Base-by-base conservation (phyloP, 1,139 yeast genomes). In the Candida sanyaensis region DNA sequence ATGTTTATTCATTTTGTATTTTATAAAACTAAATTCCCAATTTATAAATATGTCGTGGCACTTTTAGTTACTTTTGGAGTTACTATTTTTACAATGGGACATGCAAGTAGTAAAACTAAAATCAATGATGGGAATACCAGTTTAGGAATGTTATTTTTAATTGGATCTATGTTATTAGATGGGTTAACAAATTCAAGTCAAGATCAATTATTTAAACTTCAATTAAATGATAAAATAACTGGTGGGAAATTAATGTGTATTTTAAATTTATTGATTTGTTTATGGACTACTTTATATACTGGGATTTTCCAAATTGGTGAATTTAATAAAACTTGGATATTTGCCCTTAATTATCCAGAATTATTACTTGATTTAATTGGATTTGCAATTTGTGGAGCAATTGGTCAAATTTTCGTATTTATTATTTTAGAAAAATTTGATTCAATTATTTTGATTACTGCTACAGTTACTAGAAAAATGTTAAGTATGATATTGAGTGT, bases 401-500 rank as follows among this genome's bases (percentile, higher is more conserved):
- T 90, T 37, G 99, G 99, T 11, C 99, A 93, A 64, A 82, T 92
- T 13, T 93, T 93, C 66, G 90, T 93, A 43, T 93, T 92, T 64
- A 70, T 85, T 48, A 90, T 96, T 0, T 71, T 93, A 44, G 96
- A 89, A 57, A 75, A 81, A 51, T 93, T 88, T 62, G 97, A 93
- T 45, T 88, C 97, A 3, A 73, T 93, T 50, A 80, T 89, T 1
- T 72, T 93, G 46, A 91, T 93, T 32, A 92, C 97, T 29, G 95
- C 96, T 17, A 95, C 98, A 0, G 97, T 93, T 7, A 92, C 99
- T 0, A 78, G 99, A 55, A 93, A 93, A 62, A 92, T 93, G 97
- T 73, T 91, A 46, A 90, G 97, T 44, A 92, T 93, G 98, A 76
- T 91, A 21, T 69, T 93, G 50, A 88, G 96, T 60, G 97, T 93